Evolutionary conservation across 345 rosid genomes (phyloP).

Genomic region (Eucalyptus decipiens): DNA sequence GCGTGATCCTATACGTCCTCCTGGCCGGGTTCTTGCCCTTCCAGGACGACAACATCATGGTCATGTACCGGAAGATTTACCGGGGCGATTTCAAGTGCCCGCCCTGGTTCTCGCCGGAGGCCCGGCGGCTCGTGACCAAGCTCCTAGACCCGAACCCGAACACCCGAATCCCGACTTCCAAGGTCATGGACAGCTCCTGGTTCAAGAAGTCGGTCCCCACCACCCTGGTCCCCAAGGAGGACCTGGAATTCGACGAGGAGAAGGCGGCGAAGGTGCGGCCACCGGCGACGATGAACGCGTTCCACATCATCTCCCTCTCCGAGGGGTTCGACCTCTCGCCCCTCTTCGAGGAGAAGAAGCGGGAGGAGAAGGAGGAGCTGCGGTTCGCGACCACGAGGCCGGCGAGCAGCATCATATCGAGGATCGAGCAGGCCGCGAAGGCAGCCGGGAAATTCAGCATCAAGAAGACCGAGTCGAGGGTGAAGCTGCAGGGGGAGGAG

Average conservation of each 20-base stretch:
- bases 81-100: conserved; percentile 17
- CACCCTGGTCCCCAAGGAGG: conserved; percentile 2
- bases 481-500: conserved; percentile 30
- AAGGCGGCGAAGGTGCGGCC: conserved; percentile 12
- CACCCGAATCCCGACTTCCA: conserved; percentile 32
- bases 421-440: conserved; percentile 61
- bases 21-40: conserved; percentile 25
- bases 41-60: conserved; percentile 15
- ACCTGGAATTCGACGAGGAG: conserved; percentile 7
- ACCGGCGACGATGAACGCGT: conserved; percentile 68
- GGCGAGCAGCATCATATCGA: conserved; percentile 82
- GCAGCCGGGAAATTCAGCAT: conserved; percentile 46
- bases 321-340: conserved; percentile 91
- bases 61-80: conserved; percentile 13
- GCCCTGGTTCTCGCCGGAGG: conserved; percentile 16
- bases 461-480: conserved; percentile 65
- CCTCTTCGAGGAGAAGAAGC: conserved; percentile 75
- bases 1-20: conserved; percentile 13
- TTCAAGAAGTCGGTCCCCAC: conserved; percentile 50
- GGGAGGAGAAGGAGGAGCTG: conserved; percentile 72
- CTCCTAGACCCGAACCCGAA: conserved; percentile 82
- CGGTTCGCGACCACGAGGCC: conserved; percentile 74
- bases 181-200: conserved; percentile 72
- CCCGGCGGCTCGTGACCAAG: conserved; percentile 55
- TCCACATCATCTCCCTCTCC: conserved; percentile 78